phyloP scores from a whole-genome alignment of 2,329 filamentous ascomycete genomes.

The Simplicillium aogashimaense region DNA sequence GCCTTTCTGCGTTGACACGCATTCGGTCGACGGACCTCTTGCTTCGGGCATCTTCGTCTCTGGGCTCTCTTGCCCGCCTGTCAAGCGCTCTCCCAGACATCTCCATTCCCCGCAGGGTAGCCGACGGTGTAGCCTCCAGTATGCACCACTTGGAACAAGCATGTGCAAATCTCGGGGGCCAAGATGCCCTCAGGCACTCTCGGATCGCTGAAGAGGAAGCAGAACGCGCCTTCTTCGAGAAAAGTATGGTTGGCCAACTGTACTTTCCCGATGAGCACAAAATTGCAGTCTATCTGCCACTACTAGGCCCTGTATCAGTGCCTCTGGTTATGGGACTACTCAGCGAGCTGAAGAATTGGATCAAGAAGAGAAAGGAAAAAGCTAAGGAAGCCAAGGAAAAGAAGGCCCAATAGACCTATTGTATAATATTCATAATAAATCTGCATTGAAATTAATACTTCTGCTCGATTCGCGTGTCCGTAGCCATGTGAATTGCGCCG shows the following conservation, averaged over 20 bases:
- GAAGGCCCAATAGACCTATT: slow-evolving; percentile 19
- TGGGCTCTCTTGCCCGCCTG: slow-evolving; percentile 84
- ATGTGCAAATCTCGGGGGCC: slow-evolving; percentile 58
- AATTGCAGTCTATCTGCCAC: slow-evolving; percentile 85
- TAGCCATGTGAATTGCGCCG: neutral
- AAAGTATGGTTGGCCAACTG: slow-evolving; percentile 96
- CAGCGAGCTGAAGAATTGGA: slow-evolving; percentile 66
- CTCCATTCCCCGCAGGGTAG: slow-evolving; percentile 79
- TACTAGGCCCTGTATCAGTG: slow-evolving; percentile 84
- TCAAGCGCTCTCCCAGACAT: slow-evolving; percentile 80
- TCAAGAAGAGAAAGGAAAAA: slow-evolving; percentile 34
- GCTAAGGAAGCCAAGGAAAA: slow-evolving; percentile 27
- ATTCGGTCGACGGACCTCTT: slow-evolving; percentile 78
- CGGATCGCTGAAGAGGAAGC: slow-evolving; percentile 79
- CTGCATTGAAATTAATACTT: neutral
- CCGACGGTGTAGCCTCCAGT: slow-evolving; percentile 72
- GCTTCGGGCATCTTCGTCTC: slow-evolving; percentile 80
- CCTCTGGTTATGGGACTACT: slow-evolving; percentile 75
- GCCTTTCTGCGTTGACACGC: slow-evolving; percentile 75
- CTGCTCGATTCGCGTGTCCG: neutral
- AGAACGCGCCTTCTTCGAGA: slow-evolving; percentile 94
- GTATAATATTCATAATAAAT: neutral
- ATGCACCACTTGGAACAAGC: slow-evolving; percentile 68
- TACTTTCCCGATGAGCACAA: slow-evolving; percentile 99
- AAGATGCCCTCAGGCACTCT: slow-evolving; percentile 67